These are phyloP conservation scores for Pseudogymnoascus sp. DNA, from an alignment of 2,329 filamentous ascomycete species.

Conservation along the genomic window DNA sequence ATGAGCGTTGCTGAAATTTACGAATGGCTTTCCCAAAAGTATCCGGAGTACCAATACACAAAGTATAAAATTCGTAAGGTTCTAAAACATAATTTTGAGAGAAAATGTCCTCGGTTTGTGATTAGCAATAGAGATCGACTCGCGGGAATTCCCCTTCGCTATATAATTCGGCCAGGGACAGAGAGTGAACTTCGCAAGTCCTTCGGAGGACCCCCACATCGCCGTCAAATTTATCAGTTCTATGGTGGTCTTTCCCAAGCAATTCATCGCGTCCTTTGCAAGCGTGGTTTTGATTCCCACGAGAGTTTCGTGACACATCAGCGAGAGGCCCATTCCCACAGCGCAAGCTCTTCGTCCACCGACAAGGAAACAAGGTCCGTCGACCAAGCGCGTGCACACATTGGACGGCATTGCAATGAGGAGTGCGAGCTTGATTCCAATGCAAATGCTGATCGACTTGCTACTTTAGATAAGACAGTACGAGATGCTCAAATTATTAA, in stretches of 20 bases:
- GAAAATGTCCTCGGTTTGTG: neutral
- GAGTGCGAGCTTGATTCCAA: neutral
- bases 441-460: neutral
- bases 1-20: neutral
- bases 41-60: neutral
- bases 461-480: neutral
- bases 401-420: conserved; percentile 31
- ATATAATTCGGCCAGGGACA: neutral
- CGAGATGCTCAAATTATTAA: neutral
- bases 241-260: neutral
- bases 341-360: neutral
- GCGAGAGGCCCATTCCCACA: neutral
- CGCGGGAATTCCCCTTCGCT: neutral
- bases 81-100: neutral
- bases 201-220: neutral
- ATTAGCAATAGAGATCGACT: neutral
- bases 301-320: neutral
- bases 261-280: neutral
- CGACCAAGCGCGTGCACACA: neutral
- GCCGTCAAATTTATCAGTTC: neutral
- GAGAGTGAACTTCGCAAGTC: neutral
- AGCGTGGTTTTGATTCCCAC: neutral
- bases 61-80: neutral
- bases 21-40: neutral
- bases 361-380: neutral